Evolutionary conservation across 805 yeast species (phyloP).

Genomic region (Suhomyces vadensis): DNA sequence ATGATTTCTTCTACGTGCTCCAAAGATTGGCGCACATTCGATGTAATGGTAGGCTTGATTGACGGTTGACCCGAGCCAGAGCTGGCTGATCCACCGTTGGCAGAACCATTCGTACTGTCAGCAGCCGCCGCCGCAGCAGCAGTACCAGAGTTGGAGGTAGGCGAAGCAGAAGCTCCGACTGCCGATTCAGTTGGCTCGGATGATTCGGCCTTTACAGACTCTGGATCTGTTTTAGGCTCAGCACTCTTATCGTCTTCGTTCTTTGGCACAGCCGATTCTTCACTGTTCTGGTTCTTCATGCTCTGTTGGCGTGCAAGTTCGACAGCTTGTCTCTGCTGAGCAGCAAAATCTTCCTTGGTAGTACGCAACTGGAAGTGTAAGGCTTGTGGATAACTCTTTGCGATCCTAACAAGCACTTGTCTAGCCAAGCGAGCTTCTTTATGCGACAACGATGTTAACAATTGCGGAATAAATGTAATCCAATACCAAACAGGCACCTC

Average conservation of each 20-base stretch:
- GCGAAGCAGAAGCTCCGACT: slow-evolving; percentile 3
- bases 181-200: slow-evolving; percentile 6
- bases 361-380: slow-evolving; percentile 94
- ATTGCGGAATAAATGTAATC: slow-evolving; percentile 95
- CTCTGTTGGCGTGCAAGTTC: slow-evolving; percentile 30
- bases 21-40: slow-evolving; percentile 73
- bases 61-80: background rate
- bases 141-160: background rate
- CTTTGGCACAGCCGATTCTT: slow-evolving; percentile 2
- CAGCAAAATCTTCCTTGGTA: slow-evolving; percentile 89
- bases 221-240: background rate
- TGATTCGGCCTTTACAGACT: background rate
- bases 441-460: slow-evolving; percentile 84
- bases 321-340: slow-evolving; percentile 73
- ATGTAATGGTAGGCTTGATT: slow-evolving; percentile 7
- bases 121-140: background rate
- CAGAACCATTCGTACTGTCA: background rate
- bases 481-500: slow-evolving; percentile 99
- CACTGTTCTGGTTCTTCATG: background rate
- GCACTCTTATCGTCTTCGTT: slow-evolving; percentile 1
- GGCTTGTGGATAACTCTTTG: slow-evolving; percentile 97
- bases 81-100: background rate
- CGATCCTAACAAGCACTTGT: slow-evolving; percentile 84
- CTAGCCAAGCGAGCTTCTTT: slow-evolving; percentile 89
- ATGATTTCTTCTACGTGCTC: slow-evolving; percentile 89